Evolutionary conservation across 164 flowering plant species (phyloP).

Genomic region (Vitis rupestris): DNA sequence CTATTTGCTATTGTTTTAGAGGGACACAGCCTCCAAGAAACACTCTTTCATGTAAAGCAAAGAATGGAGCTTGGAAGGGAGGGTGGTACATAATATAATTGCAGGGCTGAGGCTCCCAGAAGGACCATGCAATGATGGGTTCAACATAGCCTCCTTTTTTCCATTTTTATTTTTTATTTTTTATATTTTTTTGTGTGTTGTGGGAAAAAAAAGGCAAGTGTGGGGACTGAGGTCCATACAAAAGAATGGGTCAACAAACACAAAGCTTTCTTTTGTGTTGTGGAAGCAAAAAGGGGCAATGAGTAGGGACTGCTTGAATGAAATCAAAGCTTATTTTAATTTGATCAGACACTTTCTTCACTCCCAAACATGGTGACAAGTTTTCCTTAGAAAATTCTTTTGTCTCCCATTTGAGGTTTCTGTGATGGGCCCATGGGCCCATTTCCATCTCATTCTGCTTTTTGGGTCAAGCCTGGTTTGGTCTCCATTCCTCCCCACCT

Average conservation of each 20-base stretch:
- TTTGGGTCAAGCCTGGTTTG: constrained; percentile 16
- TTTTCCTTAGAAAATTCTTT: constrained; percentile 1
- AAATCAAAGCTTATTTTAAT: background rate
- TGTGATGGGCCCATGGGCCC: constrained; percentile 20
- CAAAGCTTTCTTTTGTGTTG: constrained; percentile 5
- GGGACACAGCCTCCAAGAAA: constrained; percentile 22
- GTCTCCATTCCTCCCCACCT: constrained; percentile 4
- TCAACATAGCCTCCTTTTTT: constrained; percentile 14
- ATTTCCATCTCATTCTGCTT: constrained; percentile 11
- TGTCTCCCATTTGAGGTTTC: constrained; percentile 29
- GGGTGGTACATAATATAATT: constrained; percentile 2
- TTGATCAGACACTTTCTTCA: constrained; percentile 10
- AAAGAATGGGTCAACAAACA: too few species aligned
- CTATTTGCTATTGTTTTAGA: constrained; percentile 24
- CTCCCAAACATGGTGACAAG: constrained; percentile 18
- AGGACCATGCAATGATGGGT: constrained; percentile 30
- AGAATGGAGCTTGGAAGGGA: constrained; percentile 2
- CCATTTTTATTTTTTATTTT: constrained; percentile 1
- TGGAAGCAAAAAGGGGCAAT: constrained; percentile 17
- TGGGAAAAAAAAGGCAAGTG: constrained; percentile 12
- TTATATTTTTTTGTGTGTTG: background rate
- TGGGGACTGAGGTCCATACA: background rate
- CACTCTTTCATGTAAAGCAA: constrained; percentile 21
- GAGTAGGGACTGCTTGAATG: background rate
- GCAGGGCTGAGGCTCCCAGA: constrained; percentile 5